Conservation (phyloP, 768 basidiomycete genomes). For the Agrocybe chaxingu region DNA sequence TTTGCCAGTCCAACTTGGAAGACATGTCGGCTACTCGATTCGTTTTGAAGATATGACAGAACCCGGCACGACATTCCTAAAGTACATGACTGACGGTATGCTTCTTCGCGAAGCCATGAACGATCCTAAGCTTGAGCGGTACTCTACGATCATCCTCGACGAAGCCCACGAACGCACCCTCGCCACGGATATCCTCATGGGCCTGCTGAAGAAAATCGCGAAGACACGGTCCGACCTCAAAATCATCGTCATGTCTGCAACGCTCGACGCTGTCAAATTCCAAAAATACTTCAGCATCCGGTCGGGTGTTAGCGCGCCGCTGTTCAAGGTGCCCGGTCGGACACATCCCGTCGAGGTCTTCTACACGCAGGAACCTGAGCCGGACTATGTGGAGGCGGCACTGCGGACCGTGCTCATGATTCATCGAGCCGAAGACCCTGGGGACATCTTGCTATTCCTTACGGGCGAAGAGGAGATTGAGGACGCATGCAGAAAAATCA, state of each 20-base stretch:
- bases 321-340: slow-evolving; percentile 90
- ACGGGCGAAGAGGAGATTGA: slow-evolving; percentile 99
- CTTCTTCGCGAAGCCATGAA: slow-evolving; percentile 98
- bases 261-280: slow-evolving; percentile 94
- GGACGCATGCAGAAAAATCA: slow-evolving; percentile 92
- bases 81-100: slow-evolving; percentile 99
- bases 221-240: slow-evolving; percentile 85
- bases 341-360: slow-evolving; percentile 96
- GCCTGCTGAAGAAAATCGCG: slow-evolving; percentile 83
- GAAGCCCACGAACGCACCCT: slow-evolving; percentile 98
- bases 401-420: slow-evolving; percentile 97
- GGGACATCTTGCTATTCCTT: slow-evolving; percentile 91
- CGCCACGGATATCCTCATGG: slow-evolving; percentile 98
- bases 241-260: slow-evolving; percentile 98
- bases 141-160: slow-evolving; percentile 97
- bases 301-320: slow-evolving; percentile 51
- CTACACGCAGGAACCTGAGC: slow-evolving; percentile 89
- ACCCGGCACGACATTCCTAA: slow-evolving; percentile 87
- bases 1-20: slow-evolving; percentile 79
- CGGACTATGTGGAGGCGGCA: slow-evolving; percentile 95
- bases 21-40: slow-evolving; percentile 96
- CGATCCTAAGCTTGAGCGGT: slow-evolving; percentile 82
- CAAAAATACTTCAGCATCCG: slow-evolving; percentile 84
- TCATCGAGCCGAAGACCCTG: slow-evolving; percentile 90
- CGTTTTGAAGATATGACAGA: slow-evolving; percentile 98